These are phyloP conservation scores for Acacia melanoxylon DNA, from an alignment of 306 rosid genomes.

Conservation along the genomic window DNA sequence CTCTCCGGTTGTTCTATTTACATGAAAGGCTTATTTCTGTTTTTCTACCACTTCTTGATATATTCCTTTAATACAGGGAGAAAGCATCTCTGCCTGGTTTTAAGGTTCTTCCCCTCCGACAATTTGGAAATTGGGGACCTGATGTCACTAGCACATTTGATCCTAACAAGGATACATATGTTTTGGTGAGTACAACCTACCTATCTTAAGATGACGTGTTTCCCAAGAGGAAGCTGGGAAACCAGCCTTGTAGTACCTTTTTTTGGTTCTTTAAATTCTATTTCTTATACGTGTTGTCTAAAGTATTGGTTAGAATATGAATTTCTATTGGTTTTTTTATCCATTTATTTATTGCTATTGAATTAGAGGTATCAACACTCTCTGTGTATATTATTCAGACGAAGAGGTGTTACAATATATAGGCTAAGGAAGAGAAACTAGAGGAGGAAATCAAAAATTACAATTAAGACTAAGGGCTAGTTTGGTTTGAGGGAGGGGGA, in stretches of 20 bases:
- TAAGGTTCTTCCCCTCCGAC: conserved; percentile 80
- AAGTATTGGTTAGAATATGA: neutral
- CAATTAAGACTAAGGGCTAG: no score
- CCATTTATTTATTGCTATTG: neutral
- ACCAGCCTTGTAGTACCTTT: neutral
- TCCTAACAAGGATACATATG: conserved; percentile 79
- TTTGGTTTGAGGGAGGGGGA: no score
- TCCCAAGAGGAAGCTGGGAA: neutral
- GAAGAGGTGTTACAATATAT: no score
- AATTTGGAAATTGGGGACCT: conserved; percentile 96
- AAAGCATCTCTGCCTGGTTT: conserved; percentile 86
- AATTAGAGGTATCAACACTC: no score
- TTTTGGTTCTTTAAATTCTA: neutral
- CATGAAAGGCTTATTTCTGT: conserved; percentile 7
- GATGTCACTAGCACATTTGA: conserved; percentile 67
- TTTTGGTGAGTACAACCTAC: conserved; percentile 55
- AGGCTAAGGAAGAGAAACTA: no score
- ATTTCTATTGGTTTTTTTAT: neutral
- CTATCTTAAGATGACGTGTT: conserved; percentile 3
- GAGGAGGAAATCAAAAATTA: no score
- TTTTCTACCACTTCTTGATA: conserved; percentile 25
- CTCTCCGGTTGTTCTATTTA: conserved; percentile 11
- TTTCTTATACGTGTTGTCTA: neutral
- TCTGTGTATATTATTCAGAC: no score
- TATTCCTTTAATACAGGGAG: conserved; percentile 55